Conservation (phyloP, 371 early-diverging fungal genomes). For the Circinella minor region DNA sequence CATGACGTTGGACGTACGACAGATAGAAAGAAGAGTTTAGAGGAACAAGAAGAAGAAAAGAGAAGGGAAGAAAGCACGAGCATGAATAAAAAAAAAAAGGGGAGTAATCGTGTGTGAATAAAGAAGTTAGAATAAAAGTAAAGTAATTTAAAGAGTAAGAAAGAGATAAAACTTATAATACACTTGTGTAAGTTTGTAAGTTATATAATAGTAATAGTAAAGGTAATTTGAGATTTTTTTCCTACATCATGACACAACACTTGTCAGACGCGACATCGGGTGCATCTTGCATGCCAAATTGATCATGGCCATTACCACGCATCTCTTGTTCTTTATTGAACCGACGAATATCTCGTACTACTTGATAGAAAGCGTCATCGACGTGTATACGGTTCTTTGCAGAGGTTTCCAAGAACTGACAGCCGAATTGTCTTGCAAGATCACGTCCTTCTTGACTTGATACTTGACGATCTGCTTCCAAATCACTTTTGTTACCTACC, state of each 20-base stretch:
- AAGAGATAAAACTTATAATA: not conserved
- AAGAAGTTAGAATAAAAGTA: not conserved
- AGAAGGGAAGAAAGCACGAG: not conserved
- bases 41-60: not conserved
- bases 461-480: slow-evolving; percentile 75
- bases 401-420: slow-evolving; percentile 89
- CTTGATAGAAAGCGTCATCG: slow-evolving; percentile 85
- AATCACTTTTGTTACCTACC: slow-evolving; percentile 96
- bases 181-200: not conserved
- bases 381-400: slow-evolving; percentile 91
- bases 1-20: not conserved
- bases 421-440: slow-evolving; percentile 75
- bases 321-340: slow-evolving; percentile 68
- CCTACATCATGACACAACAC: slow-evolving; percentile 37
- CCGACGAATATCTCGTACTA: slow-evolving; percentile 88
- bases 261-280: slow-evolving; percentile 31
- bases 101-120: not conserved
- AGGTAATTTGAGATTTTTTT: not conserved
- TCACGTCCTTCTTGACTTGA: slow-evolving; percentile 77
- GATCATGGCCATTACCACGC: slow-evolving; percentile 23
- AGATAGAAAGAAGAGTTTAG: not conserved
- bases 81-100: not conserved
- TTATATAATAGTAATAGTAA: not conserved
- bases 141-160: no score
- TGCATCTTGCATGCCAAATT: slow-evolving; percentile 21